Evolutionary conservation across 805 yeast species (phyloP).

Genomic region (Pichia kluyveri): DNA sequence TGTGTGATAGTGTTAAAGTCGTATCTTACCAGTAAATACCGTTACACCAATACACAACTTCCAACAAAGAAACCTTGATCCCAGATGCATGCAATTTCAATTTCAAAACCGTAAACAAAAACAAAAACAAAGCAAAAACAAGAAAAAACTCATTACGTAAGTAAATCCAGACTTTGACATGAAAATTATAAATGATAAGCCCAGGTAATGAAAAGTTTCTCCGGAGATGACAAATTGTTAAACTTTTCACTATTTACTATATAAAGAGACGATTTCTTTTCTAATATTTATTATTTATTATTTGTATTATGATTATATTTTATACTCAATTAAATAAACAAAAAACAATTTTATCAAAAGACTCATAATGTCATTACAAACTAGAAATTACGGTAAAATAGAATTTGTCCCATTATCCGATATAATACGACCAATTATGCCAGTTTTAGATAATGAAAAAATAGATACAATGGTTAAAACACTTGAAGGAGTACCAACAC

Average conservation of each 20-base stretch:
- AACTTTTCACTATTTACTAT: not conserved
- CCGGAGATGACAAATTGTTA: conserved; percentile 1
- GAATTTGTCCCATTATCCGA: conserved; percentile 55
- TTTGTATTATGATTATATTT: too few relatives aligned
- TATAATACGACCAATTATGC: conserved; percentile 77
- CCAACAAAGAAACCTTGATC: too few relatives aligned
- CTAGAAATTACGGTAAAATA: conserved; percentile 41
- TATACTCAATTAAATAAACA: not conserved
- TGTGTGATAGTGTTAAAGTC: not conserved
- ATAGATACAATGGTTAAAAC: conserved; percentile 76
- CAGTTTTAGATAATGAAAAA: conserved; percentile 66
- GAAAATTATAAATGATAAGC: not conserved
- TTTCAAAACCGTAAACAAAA: too few relatives aligned
- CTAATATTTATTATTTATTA: too few relatives aligned
- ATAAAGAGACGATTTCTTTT: too few relatives aligned
- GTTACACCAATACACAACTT: too few relatives aligned
- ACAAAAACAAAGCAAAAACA: too few relatives aligned
- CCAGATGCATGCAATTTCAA: too few relatives aligned
- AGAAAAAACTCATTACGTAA: too few relatives aligned
- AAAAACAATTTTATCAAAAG: too few relatives aligned
- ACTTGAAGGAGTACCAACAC: conserved; percentile 52
- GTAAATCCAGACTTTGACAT: not conserved
- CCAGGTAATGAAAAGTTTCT: not conserved
- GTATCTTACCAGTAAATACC: too few relatives aligned
- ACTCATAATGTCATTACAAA: conserved; percentile 55